Base-by-base conservation (phyloP, 2,329 filamentous ascomycete species). In the Clarireedia homoeocarpa region DNA sequence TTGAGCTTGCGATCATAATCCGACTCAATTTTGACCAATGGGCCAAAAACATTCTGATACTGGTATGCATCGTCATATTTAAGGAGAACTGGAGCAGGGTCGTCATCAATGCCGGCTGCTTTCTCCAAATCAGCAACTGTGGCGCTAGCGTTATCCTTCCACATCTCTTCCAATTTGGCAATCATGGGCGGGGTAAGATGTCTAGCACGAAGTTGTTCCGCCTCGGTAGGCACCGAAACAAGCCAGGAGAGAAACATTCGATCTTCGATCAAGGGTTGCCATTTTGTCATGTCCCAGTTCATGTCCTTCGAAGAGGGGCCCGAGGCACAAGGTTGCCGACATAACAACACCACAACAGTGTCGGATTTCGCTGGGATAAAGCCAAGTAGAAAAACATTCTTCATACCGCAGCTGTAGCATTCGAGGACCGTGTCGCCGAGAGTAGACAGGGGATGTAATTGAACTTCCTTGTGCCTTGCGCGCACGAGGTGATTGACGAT, bases 1-100 rank as follows among this genome's bases (percentile, higher is more conserved):
- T 99, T 99, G 65, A 99, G 80, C 74, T 99, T 97, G 72, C 95
- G 92, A 72, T 99, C 94, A 69, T 99, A 99, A 73, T 99, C 94
- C 45, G 94, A 95, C 72, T 99, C 94, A 73, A 99, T 99, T 76
- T 97, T 99, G 67, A 99, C 95, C 14, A 99, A 78, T 0, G 94
- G 94, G 0, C 94, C 94, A 70, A 99, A 99, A 36, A 97, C 94
- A 68, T 97, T 99, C 73, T 99, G 94, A 67, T 99, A 99, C 69
- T 99, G 92, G 71, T 91, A 99, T 0, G 94, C 91, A 71, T 99
- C 94, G 57, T 97, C 94, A 69, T 99, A 99, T 64, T 91, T 89
- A 44, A 97, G 77, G 24, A 96, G 78, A 6, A 99, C 94, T 1
- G 92, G 91, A 15, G 91, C 86, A 24, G 95, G 95, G 53, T 97